Evolutionary conservation across 192 early-diverging fungal genomes (phyloP).

Genomic region (Chytriomyces sp.): DNA sequence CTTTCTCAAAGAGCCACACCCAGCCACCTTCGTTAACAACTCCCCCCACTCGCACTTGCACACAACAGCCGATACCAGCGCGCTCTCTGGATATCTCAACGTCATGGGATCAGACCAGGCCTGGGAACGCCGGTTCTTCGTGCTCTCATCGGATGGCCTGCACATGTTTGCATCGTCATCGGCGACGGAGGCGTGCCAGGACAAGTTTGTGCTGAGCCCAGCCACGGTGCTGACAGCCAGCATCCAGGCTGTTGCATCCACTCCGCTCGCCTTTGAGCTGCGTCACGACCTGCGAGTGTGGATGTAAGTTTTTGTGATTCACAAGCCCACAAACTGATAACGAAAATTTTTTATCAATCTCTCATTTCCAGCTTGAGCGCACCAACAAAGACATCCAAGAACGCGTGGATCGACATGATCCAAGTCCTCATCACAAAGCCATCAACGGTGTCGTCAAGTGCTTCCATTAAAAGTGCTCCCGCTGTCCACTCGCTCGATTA

Average conservation of each 20-base stretch:
- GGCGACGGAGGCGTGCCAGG: neutral
- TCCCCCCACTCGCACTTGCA: neutral
- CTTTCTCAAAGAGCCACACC: neutral
- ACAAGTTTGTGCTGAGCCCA: neutral
- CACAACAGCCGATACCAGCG: conserved; percentile 2
- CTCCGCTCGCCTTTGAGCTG: conserved; percentile 11
- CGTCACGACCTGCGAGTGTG: neutral
- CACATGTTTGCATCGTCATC: conserved; percentile 8
- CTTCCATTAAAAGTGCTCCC: neutral
- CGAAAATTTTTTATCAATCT: neutral
- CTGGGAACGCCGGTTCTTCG: conserved; percentile 15
- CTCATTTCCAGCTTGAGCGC: neutral
- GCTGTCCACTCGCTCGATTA: neutral
- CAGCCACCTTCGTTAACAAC: neutral
- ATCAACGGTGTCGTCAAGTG: no score
- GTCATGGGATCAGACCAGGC: neutral
- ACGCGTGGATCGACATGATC: conserved; percentile 18
- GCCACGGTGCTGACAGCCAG: neutral
- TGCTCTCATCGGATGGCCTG: neutral
- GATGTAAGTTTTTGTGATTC: conserved; percentile 5
- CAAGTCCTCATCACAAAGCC: neutral
- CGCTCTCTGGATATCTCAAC: conserved; percentile 6
- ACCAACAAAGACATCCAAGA: neutral
- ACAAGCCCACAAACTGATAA: neutral
- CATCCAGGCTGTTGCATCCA: neutral